Evolutionary conservation across 495 filamentous ascomycete genomes (phyloP).

Genomic region (Penicillium diatomitis): DNA sequence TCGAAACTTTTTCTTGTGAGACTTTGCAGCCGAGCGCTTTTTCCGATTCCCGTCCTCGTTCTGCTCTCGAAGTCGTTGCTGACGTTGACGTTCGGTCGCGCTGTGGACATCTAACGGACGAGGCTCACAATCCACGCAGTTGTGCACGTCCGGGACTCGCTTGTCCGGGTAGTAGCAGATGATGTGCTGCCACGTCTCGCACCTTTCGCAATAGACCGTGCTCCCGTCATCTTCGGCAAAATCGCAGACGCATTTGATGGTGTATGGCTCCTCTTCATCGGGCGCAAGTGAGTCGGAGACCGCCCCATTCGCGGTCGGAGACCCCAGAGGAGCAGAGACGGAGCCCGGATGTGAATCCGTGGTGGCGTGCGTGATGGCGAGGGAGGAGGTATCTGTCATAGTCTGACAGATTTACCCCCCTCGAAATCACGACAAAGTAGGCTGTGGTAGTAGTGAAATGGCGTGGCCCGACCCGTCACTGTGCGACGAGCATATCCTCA

Average conservation of each 20-base stretch:
- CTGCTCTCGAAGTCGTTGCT: slow-evolving; percentile 52
- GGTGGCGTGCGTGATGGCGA: slow-evolving; percentile 53
- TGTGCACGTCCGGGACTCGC: slow-evolving; percentile 72
- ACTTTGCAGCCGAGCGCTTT: slow-evolving; percentile 63
- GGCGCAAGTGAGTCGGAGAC: slow-evolving; percentile 43
- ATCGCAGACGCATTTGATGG: slow-evolving; percentile 95
- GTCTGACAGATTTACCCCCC: slow-evolving; percentile 62
- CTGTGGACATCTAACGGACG: slow-evolving; percentile 57
- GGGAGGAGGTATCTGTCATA: slow-evolving; percentile 82
- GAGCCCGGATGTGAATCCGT: slow-evolving; percentile 55
- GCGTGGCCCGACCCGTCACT: slow-evolving; percentile 18
- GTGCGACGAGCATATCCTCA: slow-evolving; percentile 31
- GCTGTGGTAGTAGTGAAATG: slow-evolving; percentile 10
- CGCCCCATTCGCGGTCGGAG: slow-evolving; percentile 47
- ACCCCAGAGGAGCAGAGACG: slow-evolving; percentile 42
- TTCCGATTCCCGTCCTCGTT: slow-evolving; percentile 50
- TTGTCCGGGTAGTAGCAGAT: slow-evolving; percentile 81
- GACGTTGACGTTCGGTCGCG: slow-evolving; percentile 62
- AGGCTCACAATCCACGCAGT: slow-evolving; percentile 79
- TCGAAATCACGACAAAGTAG: slow-evolving; percentile 26
- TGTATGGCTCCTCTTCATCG: slow-evolving; percentile 81
- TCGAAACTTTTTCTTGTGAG: slow-evolving; percentile 65
- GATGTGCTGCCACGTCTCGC: slow-evolving; percentile 97
- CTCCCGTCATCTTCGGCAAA: slow-evolving; percentile 92
- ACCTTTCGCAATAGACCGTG: slow-evolving; percentile 91